These are phyloP conservation scores for Cryphonectria parasitica DNA, from an alignment of 2,329 filamentous ascomycete species.

Conservation along the genomic window DNA sequence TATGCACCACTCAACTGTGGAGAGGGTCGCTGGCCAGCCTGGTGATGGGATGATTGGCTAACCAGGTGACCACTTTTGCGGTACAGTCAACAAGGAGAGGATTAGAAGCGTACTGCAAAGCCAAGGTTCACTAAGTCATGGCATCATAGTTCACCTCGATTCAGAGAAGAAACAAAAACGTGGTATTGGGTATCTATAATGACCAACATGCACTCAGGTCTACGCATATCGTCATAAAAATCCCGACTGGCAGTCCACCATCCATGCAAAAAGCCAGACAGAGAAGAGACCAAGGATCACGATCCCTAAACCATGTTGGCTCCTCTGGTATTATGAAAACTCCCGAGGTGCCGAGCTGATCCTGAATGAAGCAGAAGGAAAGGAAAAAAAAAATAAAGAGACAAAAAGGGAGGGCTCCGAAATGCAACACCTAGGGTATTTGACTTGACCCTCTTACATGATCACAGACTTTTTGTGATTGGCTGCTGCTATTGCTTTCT, in stretches of 20 bases:
- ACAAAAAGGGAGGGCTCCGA: neutral
- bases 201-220: constrained; percentile 14
- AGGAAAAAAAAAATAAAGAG: neutral
- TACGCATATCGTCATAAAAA: constrained; percentile 16
- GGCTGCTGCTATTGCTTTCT: neutral
- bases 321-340: neutral
- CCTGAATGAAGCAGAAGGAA: neutral
- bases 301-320: neutral
- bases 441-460: neutral
- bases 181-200: constrained; percentile 23
- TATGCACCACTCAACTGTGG: too few relatives aligned
- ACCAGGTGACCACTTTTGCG: neutral
- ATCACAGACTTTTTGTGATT: neutral
- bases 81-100: neutral
- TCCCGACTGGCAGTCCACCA: constrained; percentile 7
- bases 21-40: neutral
- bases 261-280: constrained; percentile 1
- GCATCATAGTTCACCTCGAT: neutral
- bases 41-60: neutral
- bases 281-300: neutral
- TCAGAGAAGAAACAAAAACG: neutral
- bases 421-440: neutral
- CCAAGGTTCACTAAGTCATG: neutral
- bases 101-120: neutral
- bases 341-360: constrained; percentile 3